phyloP scores from a whole-genome alignment of 176 grass and related monocot species.

The Oryza longistaminata region DNA sequence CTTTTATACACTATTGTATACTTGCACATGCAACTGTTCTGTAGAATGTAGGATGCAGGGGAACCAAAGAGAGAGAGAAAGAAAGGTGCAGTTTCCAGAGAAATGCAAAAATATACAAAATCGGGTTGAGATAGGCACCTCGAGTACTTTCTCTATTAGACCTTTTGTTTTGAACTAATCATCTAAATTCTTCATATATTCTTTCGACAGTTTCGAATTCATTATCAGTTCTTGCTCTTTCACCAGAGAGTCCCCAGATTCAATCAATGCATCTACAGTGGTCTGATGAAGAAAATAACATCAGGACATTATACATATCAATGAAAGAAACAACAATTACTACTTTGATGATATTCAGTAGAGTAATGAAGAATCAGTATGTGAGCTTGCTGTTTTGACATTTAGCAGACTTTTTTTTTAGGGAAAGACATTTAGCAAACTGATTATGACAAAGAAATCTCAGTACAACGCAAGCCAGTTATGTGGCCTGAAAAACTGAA shows the following conservation, averaged over 20 bases:
- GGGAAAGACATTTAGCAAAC: neutral
- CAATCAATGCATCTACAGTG: slow-evolving; percentile 70
- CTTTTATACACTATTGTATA: neutral
- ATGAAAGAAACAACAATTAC: neutral
- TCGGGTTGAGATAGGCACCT: slow-evolving; percentile 11
- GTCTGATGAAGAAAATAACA: slow-evolving; percentile 44
- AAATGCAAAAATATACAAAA: neutral
- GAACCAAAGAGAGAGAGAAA: neutral
- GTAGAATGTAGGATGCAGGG: neutral
- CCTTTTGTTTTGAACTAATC: slow-evolving; percentile 36
- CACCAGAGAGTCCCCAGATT: slow-evolving; percentile 66
- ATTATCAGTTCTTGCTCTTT: slow-evolving; percentile 79
- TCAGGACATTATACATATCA: slow-evolving; percentile 2
- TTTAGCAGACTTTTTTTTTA: neutral
- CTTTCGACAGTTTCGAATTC: slow-evolving; percentile 77
- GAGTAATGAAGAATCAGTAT: neutral
- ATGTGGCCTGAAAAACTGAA: neutral
- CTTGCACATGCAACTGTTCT: slow-evolving; percentile 19
- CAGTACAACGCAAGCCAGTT: neutral
- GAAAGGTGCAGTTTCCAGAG: neutral
- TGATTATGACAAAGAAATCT: neutral
- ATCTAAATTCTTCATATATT: slow-evolving; percentile 91
- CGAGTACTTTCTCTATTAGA: neutral
- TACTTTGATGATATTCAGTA: neutral
- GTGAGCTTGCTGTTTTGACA: neutral